Evolutionary conservation across 495 filamentous ascomycete species (phyloP), one percentile per base, ranked within the genome.

Genomic region (Penicillium silybi): DNA sequence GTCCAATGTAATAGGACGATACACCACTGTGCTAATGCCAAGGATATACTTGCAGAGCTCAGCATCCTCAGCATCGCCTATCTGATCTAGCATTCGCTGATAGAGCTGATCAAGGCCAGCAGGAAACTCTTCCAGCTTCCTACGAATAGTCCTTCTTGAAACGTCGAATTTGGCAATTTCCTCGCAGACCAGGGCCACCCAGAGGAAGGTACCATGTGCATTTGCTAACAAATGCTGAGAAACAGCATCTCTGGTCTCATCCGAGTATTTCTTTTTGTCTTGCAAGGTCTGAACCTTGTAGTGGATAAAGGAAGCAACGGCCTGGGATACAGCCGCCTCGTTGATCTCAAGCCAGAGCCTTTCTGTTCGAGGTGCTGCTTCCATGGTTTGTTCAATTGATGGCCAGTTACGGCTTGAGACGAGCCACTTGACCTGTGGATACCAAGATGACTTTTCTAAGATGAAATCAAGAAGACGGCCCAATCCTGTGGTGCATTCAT

Each of bases 401-500:
- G 55, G 46, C 42, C 27, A 41, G 44, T 69, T 59, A 4, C 65
- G 61, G 38, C 68, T 68, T 2, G 66, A 63, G 3, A 70, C 56
- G 38, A 70, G 38, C 64, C 58, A 69, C 50, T 70, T 70, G 25
- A 66, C 54, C 6, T 48, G 47, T 39, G 49, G 13, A 37, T 41
- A 44, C 15, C 20, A 4, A 1, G 53, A 52, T 11, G 43, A 47
- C n/a, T n/a, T 13, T 34, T 11, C 25, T 66, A n/a, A 20, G 46
- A 77, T 2, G 64, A 19, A 75, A 43, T 10, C 63, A n/a, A 18
- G 75, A 57, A 44, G 75, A 62, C 60, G 4, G 58, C n/a, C n/a
- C n/a, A 71, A 3, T 22, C 57, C 67, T 8, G 29, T 44, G 6
- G 52, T 54, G 45, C 74, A 80, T 59, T 80, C 77, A 55, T 80